Percentiles rank a stretch among this genome's conserved stretches.
Conservation (phyloP, 2,329 filamentous ascomycete genomes). For the Phoma herbarum region DNA sequence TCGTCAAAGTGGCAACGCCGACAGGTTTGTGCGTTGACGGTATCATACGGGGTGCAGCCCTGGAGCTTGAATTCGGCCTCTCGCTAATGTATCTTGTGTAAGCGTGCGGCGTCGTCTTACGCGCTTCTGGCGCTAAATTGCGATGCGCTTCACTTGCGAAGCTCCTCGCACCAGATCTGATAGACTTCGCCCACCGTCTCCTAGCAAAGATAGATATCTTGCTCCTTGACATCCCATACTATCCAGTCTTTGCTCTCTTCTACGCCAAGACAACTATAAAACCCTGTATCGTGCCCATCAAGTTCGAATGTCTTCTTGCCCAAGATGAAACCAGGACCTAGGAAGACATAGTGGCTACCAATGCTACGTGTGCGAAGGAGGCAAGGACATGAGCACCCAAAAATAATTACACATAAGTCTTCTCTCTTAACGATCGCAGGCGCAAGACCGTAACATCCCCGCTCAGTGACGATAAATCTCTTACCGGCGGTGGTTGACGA, state of each 20-base stretch:
- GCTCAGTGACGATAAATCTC: conserved; percentile 14
- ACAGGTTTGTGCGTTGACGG: too few species aligned
- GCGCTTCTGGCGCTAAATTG: too few species aligned
- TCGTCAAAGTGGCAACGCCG: too few species aligned
- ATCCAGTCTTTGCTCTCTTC: conserved; percentile 25
- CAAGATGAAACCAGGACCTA: conserved; percentile 1
- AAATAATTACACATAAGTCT: conserved; percentile 19
- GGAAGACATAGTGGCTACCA: not conserved
- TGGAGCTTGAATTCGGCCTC: too few species aligned
- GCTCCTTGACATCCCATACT: conserved; percentile 20
- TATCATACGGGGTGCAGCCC: too few species aligned
- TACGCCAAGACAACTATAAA: conserved; percentile 16
- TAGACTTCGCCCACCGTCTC: too few species aligned
- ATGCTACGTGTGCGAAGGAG: conserved; percentile 3
- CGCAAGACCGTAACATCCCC: conserved; percentile 17
- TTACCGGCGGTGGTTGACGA: conserved; percentile 11
- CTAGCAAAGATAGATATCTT: conserved; percentile 19
- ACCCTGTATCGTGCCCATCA: conserved; percentile 3
- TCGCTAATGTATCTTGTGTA: too few species aligned
- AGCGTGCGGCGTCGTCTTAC: too few species aligned
- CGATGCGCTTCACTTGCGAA: too few species aligned
- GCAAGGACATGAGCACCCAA: conserved; percentile 19
- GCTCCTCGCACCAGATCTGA: too few species aligned
- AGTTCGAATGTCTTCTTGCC: not conserved
- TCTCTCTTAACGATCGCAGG: conserved; percentile 5